Conservation (phyloP, 2,329 filamentous ascomycete genomes). For the Xylariaceae sp. region DNA sequence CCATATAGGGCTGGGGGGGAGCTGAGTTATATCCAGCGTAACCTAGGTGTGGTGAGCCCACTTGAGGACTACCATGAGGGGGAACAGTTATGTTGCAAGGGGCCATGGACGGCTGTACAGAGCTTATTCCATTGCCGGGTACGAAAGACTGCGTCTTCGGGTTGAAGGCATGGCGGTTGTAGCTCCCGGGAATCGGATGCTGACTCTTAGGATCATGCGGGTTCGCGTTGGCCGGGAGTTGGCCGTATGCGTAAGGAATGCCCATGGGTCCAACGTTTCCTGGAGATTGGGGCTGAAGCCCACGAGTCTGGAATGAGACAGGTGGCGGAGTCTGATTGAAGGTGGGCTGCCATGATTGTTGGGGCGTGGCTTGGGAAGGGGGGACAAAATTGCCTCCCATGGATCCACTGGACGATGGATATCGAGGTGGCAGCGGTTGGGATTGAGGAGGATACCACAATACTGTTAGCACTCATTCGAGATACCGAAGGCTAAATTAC, state of each 20-base stretch:
- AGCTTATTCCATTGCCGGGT: slow-evolving; percentile 54
- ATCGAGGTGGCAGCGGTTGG: slow-evolving; percentile 32
- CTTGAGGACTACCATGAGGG: slow-evolving; percentile 50
- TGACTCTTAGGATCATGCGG: slow-evolving; percentile 70
- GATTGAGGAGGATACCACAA: slow-evolving; percentile 37
- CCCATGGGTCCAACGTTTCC: slow-evolving; percentile 25
- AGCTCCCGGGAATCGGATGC: slow-evolving; percentile 81
- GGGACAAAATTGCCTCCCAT: slow-evolving; percentile 35
- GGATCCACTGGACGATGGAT: slow-evolving; percentile 35
- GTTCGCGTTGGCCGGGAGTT: slow-evolving; percentile 66
- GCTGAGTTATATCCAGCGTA: slow-evolving; percentile 48
- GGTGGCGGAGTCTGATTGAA: slow-evolving; percentile 27
- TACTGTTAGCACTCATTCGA: slow-evolving; percentile 4
- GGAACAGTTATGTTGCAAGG: slow-evolving; percentile 46
- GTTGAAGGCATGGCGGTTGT: slow-evolving; percentile 81
- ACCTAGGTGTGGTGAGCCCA: slow-evolving; percentile 48
- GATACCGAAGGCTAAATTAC: slow-evolving; percentile 26
- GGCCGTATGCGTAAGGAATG: slow-evolving; percentile 71
- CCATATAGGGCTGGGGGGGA: slow-evolving; percentile 44
- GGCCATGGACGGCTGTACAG: slow-evolving; percentile 45
- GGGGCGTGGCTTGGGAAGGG: slow-evolving; percentile 33
- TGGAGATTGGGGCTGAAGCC: slow-evolving; percentile 27
- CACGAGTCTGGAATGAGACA: slow-evolving; percentile 27
- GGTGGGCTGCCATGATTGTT: slow-evolving; percentile 35
- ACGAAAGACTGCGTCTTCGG: slow-evolving; percentile 92